Evolutionary conservation across 2,329 filamentous ascomycete genomes (phyloP), one percentile per base, ranked within the genome.

Genomic region (Diaporthe helianthi): DNA sequence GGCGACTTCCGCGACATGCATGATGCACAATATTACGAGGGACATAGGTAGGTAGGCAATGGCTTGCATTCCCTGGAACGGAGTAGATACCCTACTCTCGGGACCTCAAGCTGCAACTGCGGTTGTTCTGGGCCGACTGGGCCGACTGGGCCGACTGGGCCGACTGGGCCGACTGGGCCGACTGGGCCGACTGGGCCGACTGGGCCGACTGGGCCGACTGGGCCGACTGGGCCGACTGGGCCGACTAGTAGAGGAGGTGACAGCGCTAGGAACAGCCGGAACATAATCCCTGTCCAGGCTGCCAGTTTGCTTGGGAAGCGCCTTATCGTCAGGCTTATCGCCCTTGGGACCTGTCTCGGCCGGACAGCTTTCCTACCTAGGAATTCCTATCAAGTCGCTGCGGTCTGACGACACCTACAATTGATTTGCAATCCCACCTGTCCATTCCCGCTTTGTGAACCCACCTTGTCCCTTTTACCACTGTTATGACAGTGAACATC

Each of bases 261-360:
- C 44, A 15, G 44, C 58, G 58, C 58, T 63, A 63, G 58, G 58
- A 63, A 63, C 58, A 29, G 17, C 58, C 58, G 58, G 58, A 63
- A 63, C 19, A 49, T 44, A 24, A 63, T 47, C 58, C 58, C 58
- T 63, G 58, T 46, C 58, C 58, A 49, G 55, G 58, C 58, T 33
- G 41, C 58, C 58, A 47, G 41, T 47, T 36, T 49, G 58, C 58
- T 33, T 36, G 58, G 29, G 58, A 61, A 19, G 58, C 29, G 58
- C 19, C 58, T 63, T 63, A 63, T 63, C 58, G 58, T 13, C 58
- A 24, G 58, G 58, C 58, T 63, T 63, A 63, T 63, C 58, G 44
- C 7, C 44, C 41, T 49, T 26, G 44, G 29, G 24, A 63, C 44
- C 58, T 63, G 58, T 63, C 44, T 49, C 41, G 58, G 26, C 33